Percentiles rank a stretch among this genome's conserved stretches.
Conservation (phyloP, 345 rosid species). For the Cardamine resedifolia region DNA sequence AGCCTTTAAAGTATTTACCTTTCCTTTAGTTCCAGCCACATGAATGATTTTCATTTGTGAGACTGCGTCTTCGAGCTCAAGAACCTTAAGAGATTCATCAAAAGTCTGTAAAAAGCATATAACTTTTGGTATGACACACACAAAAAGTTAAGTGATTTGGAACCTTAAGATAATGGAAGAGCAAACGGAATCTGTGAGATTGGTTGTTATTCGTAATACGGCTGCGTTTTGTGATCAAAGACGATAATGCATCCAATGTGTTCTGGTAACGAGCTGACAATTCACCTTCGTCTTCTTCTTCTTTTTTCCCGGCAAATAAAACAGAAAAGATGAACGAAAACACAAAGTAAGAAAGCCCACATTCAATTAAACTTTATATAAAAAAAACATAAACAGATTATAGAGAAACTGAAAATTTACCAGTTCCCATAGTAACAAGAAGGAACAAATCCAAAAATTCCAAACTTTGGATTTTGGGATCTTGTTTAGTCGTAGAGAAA, state of each 20-base stretch:
- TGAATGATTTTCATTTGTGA: conserved; percentile 79
- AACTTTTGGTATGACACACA: not conserved
- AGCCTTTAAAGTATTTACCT: conserved; percentile 46
- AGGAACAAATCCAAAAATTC: not conserved
- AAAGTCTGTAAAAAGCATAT: not conserved
- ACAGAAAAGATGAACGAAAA: conserved; percentile 2
- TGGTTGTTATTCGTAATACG: conserved; percentile 59
- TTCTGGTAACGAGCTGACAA: conserved; percentile 50
- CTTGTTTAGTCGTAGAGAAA: not conserved
- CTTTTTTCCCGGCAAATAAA: not conserved
- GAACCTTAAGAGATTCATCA: conserved; percentile 46
- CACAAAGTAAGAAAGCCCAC: not conserved
- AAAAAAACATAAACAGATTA: not conserved
- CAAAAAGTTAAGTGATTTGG: not conserved
- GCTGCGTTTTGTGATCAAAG: conserved; percentile 74
- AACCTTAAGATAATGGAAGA: conserved; percentile 78
- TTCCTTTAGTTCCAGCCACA: conserved; percentile 97
- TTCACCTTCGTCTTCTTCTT: conserved; percentile 38
- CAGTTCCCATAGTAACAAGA: conserved; percentile 24
- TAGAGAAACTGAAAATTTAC: not conserved
- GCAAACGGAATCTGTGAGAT: conserved; percentile 71
- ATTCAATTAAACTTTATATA: not conserved
- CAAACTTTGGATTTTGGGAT: not conserved
- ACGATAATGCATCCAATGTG: conserved; percentile 78
- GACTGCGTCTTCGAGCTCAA: conserved; percentile 77